Evolutionary conservation across 495 filamentous ascomycete species (phyloP).

Genomic region (Neurospora discreta): DNA sequence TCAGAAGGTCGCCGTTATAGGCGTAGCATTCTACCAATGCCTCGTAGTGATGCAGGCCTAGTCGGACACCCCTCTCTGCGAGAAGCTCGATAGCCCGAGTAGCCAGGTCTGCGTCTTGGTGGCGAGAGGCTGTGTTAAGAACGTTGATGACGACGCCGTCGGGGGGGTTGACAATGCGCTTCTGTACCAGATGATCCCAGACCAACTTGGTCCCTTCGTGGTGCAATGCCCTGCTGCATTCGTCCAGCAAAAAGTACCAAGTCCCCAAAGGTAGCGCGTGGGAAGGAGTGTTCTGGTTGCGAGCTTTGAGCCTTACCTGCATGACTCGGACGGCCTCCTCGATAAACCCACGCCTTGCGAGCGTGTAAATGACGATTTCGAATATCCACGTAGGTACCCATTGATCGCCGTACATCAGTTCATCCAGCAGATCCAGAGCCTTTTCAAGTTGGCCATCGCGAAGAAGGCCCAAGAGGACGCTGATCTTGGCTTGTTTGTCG

Average conservation of each 20-base stretch:
- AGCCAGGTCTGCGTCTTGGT: constrained; percentile 57
- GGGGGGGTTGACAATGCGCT: constrained; percentile 52
- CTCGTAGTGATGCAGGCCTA: constrained; percentile 63
- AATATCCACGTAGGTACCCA: constrained; percentile 58
- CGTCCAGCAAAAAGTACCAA: constrained; percentile 63
- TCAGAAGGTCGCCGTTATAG: constrained; percentile 38
- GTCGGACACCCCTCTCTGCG: constrained; percentile 37
- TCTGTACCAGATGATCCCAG: constrained; percentile 50
- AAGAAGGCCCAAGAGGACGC: constrained; percentile 61
- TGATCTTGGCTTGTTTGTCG: constrained; percentile 31
- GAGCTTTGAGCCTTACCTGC: constrained; percentile 34
- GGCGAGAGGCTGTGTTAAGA: constrained; percentile 55
- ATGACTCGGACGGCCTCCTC: constrained; percentile 63
- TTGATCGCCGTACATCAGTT: constrained; percentile 48
- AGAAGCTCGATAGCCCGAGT: constrained; percentile 50
- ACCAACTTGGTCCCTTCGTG: constrained; percentile 39
- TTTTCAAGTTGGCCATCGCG: constrained; percentile 73
- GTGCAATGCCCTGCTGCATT: constrained; percentile 40
- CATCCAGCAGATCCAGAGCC: constrained; percentile 61
- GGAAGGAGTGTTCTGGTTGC: constrained; percentile 25
- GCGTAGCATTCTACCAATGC: constrained; percentile 57
- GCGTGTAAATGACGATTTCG: constrained; percentile 58
- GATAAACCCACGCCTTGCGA: constrained; percentile 59
- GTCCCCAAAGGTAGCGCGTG: constrained; percentile 34
- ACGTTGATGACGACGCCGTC: constrained; percentile 52